Evolutionary conservation across 208 protist species (phyloP).

Genomic region (Phytomonas sp.): DNA sequence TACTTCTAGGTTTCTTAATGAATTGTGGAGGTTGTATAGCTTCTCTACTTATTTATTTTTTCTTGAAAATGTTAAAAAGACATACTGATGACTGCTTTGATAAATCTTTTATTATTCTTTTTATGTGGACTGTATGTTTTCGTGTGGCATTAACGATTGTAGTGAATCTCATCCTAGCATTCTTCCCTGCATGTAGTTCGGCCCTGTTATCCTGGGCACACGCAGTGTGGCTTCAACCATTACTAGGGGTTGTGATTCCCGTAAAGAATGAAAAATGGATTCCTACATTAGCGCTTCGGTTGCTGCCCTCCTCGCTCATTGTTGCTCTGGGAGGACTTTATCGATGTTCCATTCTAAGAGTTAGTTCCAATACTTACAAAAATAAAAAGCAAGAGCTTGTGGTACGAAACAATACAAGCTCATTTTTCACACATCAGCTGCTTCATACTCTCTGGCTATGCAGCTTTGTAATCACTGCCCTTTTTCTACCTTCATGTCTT

Average conservation of each 20-base stretch:
- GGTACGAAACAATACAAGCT: not conserved
- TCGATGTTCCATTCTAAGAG: not conserved
- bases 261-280: not conserved
- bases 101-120: not conserved
- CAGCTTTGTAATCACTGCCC: not conserved
- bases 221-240: not conserved
- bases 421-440: not conserved
- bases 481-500: not conserved
- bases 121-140: not conserved
- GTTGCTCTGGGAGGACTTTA: not conserved
- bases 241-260: not conserved
- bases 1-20: not conserved
- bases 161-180: not conserved
- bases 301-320: not conserved
- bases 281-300: not conserved
- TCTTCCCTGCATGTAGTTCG: not conserved
- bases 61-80: constrained; percentile 8
- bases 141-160: not conserved
- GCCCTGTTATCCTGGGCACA: not conserved
- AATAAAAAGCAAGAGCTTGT: not conserved
- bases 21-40: not conserved
- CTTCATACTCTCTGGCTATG: not conserved
- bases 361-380: not conserved
- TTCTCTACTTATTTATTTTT: constrained; percentile 14
- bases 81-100: not conserved